Evolutionary conservation across 495 filamentous ascomycete genomes (phyloP).

Genomic region (Pyrenula aspistea): DNA sequence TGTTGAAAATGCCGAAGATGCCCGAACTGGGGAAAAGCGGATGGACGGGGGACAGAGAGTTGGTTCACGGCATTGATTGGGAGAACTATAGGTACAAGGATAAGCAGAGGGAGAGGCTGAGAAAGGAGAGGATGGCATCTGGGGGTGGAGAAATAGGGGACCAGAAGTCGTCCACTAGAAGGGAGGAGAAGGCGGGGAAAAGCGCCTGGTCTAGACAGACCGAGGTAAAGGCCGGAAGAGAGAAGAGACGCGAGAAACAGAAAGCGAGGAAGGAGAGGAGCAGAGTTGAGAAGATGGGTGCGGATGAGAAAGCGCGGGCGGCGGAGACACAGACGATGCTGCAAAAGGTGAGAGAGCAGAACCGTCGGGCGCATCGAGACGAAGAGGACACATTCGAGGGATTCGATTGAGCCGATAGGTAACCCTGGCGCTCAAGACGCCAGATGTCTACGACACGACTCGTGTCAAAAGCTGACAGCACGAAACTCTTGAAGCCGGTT

Average conservation of each 20-base stretch:
- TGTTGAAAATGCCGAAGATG: conserved; percentile 86
- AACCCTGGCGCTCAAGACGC: no score
- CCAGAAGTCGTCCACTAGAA: conserved; percentile 18
- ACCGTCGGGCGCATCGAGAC: conserved; percentile 22
- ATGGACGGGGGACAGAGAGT: conserved; percentile 49
- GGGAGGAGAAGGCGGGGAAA: conserved; percentile 30
- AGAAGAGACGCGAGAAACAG: conserved; percentile 63
- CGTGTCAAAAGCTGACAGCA: conserved; percentile 8
- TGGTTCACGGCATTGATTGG: conserved; percentile 53
- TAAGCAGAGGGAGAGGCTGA: conserved; percentile 58
- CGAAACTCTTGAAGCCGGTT: conserved; percentile 13
- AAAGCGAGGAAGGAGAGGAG: conserved; percentile 58
- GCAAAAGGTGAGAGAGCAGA: conserved; percentile 50
- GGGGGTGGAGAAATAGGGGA: conserved; percentile 15
- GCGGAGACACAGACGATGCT: conserved; percentile 64
- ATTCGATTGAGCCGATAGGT: conserved; percentile 27
- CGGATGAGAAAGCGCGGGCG: conserved; percentile 58
- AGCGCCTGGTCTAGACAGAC: conserved; percentile 78
- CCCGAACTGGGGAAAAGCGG: conserved; percentile 55
- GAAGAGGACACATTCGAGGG: conserved; percentile 29
- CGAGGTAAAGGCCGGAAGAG: conserved; percentile 53
- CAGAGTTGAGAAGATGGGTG: conserved; percentile 54
- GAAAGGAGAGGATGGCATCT: conserved; percentile 39
- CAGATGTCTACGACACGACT: conserved; percentile 4
- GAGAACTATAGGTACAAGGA: conserved; percentile 62